Evolutionary conservation across 139 green algal genomes (phyloP).

Genomic region (Dunaliella primolecta): DNA sequence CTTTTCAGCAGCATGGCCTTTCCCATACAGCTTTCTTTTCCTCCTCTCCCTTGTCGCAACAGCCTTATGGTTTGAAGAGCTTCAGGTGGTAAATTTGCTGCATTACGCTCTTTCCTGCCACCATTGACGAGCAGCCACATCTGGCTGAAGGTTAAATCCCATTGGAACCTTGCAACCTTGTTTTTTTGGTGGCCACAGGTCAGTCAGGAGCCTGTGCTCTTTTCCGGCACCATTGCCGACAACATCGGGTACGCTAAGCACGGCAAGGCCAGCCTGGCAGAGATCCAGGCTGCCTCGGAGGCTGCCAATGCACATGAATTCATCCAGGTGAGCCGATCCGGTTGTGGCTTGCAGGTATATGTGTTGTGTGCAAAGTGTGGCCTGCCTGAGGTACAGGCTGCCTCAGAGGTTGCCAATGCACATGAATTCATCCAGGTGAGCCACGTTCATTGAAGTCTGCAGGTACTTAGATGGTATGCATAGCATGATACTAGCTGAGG

Average conservation of each 20-base stretch:
- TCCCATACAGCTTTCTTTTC: no score
- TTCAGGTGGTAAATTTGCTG: no score
- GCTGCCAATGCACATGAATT: slow-evolving; percentile 88
- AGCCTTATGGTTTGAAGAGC: no score
- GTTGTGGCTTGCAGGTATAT: no score
- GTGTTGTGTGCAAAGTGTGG: slow-evolving; percentile 47
- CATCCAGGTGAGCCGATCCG: slow-evolving; percentile 48
- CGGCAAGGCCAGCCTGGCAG: slow-evolving; percentile 37
- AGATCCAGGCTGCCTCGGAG: slow-evolving; percentile 66
- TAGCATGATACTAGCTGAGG: slow-evolving; percentile 37
- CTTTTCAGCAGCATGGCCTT: no score
- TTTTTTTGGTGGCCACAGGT: neutral
- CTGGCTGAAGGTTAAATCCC: no score
- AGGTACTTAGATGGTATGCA: slow-evolving; percentile 63
- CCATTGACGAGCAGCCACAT: no score
- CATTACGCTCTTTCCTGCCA: no score
- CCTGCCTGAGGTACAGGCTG: slow-evolving; percentile 55
- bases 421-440: slow-evolving; percentile 90
- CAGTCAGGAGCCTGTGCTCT: slow-evolving; percentile 79
- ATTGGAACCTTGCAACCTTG: no score
- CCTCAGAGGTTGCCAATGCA: slow-evolving; percentile 74
- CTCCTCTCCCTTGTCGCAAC: no score
- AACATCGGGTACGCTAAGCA: slow-evolving; percentile 84
- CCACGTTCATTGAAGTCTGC: no score
- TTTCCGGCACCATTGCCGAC: slow-evolving; percentile 76